phyloP scores from a whole-genome alignment of 2,329 filamentous ascomycete species.

The Fusarium liriodendri region DNA sequence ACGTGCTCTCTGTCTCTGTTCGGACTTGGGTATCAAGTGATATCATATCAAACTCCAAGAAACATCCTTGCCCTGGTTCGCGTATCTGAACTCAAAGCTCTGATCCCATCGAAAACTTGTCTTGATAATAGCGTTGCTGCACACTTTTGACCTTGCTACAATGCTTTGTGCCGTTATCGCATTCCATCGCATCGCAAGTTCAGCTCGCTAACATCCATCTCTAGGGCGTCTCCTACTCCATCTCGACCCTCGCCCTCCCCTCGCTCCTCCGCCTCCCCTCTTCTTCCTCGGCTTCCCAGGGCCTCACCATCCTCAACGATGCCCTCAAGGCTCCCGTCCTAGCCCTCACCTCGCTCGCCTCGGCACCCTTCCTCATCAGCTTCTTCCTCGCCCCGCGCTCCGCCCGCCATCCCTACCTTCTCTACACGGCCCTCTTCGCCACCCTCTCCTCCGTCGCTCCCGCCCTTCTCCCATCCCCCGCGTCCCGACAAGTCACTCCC shows the following conservation, averaged over 20 bases:
- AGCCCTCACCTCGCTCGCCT: conserved; percentile 75
- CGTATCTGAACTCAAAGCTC: not conserved
- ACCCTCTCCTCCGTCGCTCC: conserved; percentile 69
- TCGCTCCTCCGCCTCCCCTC: conserved; percentile 84
- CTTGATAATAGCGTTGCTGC: not conserved
- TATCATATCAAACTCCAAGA: not conserved
- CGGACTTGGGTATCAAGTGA: conserved; percentile 23
- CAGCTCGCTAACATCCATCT: conserved; percentile 24
- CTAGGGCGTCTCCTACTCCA: conserved; percentile 89
- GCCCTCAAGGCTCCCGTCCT: conserved; percentile 74
- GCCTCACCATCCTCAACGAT: conserved; percentile 74
- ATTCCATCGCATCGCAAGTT: not conserved
- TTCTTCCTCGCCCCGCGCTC: conserved; percentile 80
- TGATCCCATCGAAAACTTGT: not conserved
- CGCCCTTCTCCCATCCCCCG: conserved; percentile 56
- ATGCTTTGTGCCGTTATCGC: conserved; percentile 9
- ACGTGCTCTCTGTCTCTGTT: conserved; percentile 52
- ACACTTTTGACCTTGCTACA: not conserved
- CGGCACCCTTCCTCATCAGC: conserved; percentile 79
- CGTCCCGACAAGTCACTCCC: conserved; percentile 41
- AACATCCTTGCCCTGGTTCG: not conserved
- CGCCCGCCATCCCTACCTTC: conserved; percentile 86
- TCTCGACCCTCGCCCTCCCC: conserved; percentile 82
- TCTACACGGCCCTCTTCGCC: conserved; percentile 83
- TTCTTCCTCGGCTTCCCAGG: conserved; percentile 75